Evolutionary conservation across 1,284 basidiomycete genomes (phyloP).

Genomic region (Porogramme epimiltina): DNA sequence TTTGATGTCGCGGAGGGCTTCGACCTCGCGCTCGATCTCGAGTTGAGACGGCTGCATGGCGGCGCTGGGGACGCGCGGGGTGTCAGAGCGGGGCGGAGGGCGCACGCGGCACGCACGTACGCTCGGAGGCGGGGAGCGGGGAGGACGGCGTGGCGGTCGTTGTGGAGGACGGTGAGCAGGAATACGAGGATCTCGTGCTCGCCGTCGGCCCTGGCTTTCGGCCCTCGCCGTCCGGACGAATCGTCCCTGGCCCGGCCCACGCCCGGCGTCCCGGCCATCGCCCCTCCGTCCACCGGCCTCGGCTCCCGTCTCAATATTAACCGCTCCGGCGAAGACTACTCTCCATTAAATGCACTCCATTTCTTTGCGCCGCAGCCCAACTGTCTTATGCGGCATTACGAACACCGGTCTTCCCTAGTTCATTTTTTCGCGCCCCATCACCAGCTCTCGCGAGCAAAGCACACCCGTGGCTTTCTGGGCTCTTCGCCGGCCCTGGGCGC

Average conservation of each 20-base stretch:
- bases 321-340: no score
- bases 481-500: no score
- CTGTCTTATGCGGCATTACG: no score
- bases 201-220: neutral
- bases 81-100: conserved; percentile 1
- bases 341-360: no score
- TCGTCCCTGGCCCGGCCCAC: neutral
- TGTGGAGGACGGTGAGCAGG: conserved; percentile 8
- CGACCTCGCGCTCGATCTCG: conserved; percentile 86
- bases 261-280: neutral
- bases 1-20: conserved; percentile 80
- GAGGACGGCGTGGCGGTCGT: conserved; percentile 16
- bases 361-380: no score
- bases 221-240: neutral
- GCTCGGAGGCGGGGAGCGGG: neutral
- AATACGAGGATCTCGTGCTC: conserved; percentile 3
- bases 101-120: conserved; percentile 12
- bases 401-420: no score
- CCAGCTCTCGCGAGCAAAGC: no score
- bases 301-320: no score
- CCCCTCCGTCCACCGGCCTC: neutral
- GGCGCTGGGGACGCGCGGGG: conserved; percentile 5
- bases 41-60: conserved; percentile 76
- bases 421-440: no score
- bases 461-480: no score